Base-by-base conservation (phyloP, 148 eudicot species). In the Cornus kousa region DNA sequence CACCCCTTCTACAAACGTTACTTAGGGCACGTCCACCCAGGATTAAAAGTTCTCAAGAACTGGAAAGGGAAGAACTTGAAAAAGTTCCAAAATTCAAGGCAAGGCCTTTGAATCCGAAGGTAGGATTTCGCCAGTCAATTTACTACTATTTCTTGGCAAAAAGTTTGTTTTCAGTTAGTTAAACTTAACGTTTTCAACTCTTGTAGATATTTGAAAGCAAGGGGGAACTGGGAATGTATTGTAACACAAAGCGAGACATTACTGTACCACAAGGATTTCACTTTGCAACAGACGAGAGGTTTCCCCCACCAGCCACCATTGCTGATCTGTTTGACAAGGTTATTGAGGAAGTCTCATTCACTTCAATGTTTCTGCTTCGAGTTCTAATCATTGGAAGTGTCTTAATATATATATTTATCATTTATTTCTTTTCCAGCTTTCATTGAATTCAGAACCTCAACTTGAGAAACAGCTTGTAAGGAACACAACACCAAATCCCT, bases 291-390 rank as follows among this genome's bases (percentile, higher is more conserved):
- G 95, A 92, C 80, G 90, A 90, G 80, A 88, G 98, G 84, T 90
- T 96, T 74, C 98, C 97, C 5, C 94, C 91, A 64, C 90, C 93
- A 59, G 69, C 85, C 11, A 40, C 87, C 11, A 85, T 93, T 69
- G 83, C 85, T 55, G 95, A 93, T 80, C 74, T 96, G 73, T 94
- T 96, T 83, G 98, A 93, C 85, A 93, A 93, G 98, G 99, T 95
- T 7, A 32, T 69, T 60, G 5, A 48, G 43, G 65, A 11, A 11
- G 59, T 53, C 17, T 53, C 17, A 1, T 53, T 53, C 17, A 53
- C 48, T 43, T 43, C 6, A 0, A 6, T 43, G 6, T 9, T 11
- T 14, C 59, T 16, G 3, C 59, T 53, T 16, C 12, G 5, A 53
- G 59, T 53, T 3, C 59, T 53, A 12, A 62, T 62, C 66, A 17